Evolutionary conservation across 1,284 basidiomycete genomes (phyloP).

Genomic region (Volvariella surrecta): DNA sequence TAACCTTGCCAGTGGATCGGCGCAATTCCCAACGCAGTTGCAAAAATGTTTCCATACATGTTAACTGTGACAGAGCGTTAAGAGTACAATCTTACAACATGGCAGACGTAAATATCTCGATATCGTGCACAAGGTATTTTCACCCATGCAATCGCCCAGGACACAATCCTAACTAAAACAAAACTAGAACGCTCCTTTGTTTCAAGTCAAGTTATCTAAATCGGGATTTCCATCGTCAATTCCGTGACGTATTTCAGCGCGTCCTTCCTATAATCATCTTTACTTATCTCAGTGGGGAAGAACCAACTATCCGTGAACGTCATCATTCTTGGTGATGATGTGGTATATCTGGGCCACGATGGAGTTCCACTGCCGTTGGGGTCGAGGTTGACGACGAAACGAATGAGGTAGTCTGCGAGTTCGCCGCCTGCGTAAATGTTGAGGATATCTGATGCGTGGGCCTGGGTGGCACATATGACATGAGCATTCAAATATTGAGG

Average conservation of each 20-base stretch:
- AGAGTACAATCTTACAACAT: no score
- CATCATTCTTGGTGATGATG: conserved; percentile 28
- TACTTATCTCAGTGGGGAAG: conserved; percentile 22
- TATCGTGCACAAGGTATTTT: no score
- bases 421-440: neutral
- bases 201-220: conserved; percentile 15
- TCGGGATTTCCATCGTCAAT: conserved; percentile 27
- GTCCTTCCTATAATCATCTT: conserved; percentile 34
- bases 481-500: no score
- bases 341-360: conserved; percentile 42
- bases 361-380: conserved; percentile 33
- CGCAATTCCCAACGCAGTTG: no score
- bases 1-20: no score
- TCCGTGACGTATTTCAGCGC: conserved; percentile 32
- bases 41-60: no score
- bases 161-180: no score
- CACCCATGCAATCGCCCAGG: no score
- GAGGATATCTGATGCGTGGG: neutral
- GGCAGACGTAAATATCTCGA: no score
- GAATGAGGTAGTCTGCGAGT: conserved; percentile 2
- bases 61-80: no score
- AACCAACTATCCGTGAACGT: conserved; percentile 37
- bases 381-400: conserved; percentile 14
- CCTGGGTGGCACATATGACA: neutral
- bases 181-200: neutral